A percentile compares a stretch with the other conserved stretches of the same genome.
Conservation (phyloP, 768 basidiomycete species). For the Exsudoporus frostii region DNA sequence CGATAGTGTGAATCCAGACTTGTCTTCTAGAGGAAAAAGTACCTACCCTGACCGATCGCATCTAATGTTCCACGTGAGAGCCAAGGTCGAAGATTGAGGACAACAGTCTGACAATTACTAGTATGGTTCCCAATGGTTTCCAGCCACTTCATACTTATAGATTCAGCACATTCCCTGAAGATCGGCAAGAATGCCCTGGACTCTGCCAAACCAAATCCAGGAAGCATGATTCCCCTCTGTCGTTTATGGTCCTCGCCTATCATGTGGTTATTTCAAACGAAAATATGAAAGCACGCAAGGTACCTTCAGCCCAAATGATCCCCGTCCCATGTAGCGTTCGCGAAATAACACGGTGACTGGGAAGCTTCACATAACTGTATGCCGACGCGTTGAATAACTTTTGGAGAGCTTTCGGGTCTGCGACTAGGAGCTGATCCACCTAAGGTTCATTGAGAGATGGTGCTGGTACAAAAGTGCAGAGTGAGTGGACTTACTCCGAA, state of each 20-base stretch:
- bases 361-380: conserved; percentile 40
- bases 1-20: not conserved
- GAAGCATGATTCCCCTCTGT: conserved; percentile 51
- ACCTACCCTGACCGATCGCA: conserved; percentile 44
- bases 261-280: conserved; percentile 12
- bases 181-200: conserved; percentile 49
- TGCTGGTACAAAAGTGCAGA: not conserved
- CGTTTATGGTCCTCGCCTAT: conserved; percentile 44
- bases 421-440: conserved; percentile 44
- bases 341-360: conserved; percentile 15
- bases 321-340: conserved; percentile 29
- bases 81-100: conserved; percentile 22
- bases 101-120: not conserved
- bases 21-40: not conserved
- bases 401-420: conserved; percentile 45
- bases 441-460: conserved; percentile 20
- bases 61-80: conserved; percentile 44
- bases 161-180: conserved; percentile 37
- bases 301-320: conserved; percentile 41
- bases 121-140: conserved; percentile 14
- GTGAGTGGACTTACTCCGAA: conserved; percentile 16
- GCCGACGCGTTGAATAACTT: conserved; percentile 39
- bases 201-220: conserved; percentile 51
- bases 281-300: not conserved
- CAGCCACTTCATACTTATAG: conserved; percentile 13